Base-by-base conservation (phyloP, 768 basidiomycete species). In the Royoungia palumana region DNA sequence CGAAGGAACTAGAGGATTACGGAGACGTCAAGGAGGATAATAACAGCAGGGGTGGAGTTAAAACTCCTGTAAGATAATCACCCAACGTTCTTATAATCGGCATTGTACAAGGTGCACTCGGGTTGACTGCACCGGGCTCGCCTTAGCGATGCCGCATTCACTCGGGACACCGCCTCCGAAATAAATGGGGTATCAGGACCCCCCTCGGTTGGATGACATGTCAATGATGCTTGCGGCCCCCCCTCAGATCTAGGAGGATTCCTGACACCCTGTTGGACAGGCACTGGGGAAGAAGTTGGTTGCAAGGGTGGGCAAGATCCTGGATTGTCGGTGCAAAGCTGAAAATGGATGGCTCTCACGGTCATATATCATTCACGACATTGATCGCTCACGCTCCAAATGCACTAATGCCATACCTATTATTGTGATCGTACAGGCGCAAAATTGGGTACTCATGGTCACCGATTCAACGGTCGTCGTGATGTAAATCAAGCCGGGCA, bases 121-220 rank as follows among this genome's bases (percentile, higher is more conserved):
- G 56, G 20, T 44, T 47, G 53, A 54, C 48, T 59, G 57, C 52
- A 57, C 32, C 32, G 32, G 32, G 14, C 54, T 56, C 30, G 39
- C 57, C 59, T 66, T 70, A 64, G 67, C 62, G 68, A 70, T 67
- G 67, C 67, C 56, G 67, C 67, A 32, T 67, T 69, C 65, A 56
- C 54, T 65, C 38, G 41, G 42, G 11, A 24, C 66, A 67, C 68
- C 44, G 66, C 66, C 68, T 62, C 45, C n/a, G 50, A 56, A 62
- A 56, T 53, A 69, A 32, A 66, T 46, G 50, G 24, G 59, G 64
- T 34, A 60, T 64, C 55, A 53, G 47, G 58, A 54, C 62, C 58
- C 66, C 62, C 55, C 52, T 53, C 51, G 47, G 49, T 54, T 53
- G 64, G 47, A 55, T 70, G 60, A 64, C 68, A 67, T 68, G 63